Conservation (phyloP, 2,329 filamentous ascomycete genomes). For the Neonectria coccinea region DNA sequence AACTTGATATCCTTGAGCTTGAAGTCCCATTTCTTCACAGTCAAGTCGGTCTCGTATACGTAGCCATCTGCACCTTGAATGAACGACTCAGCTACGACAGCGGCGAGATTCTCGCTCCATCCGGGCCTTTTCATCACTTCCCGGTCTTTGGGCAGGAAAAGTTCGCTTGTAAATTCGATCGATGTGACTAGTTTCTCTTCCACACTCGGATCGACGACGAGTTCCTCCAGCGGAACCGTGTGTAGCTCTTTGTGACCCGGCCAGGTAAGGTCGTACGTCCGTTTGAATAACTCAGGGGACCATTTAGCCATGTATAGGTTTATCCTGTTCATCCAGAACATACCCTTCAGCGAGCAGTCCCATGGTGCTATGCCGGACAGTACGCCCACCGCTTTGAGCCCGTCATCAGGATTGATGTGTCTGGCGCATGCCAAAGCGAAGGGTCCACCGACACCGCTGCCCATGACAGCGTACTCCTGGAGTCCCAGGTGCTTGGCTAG, state of each 20-base stretch:
- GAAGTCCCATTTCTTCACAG: conserved; percentile 21
- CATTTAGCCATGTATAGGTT: conserved; percentile 21
- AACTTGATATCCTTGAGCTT: conserved; percentile 19
- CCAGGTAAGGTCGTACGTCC: conserved; percentile 6
- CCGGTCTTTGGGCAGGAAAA: conserved; percentile 16
- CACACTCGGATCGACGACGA: background rate
- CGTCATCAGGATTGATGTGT: conserved; percentile 16
- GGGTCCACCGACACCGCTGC: conserved; percentile 27
- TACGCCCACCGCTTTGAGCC: conserved; percentile 21
- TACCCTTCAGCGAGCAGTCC: conserved; percentile 14
- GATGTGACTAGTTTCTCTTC: conserved; percentile 10
- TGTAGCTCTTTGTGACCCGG: conserved; percentile 7
- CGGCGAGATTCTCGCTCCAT: background rate
- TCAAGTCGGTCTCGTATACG: conserved; percentile 13
- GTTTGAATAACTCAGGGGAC: conserved; percentile 21
- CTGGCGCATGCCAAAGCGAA: conserved; percentile 29
- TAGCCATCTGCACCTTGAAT: conserved; percentile 25
- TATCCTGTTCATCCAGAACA: conserved; percentile 20
- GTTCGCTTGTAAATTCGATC: conserved; percentile 1
- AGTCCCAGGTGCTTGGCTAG: conserved; percentile 21
- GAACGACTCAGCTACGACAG: background rate
- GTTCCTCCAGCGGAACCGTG: conserved; percentile 14
- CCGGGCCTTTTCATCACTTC: conserved; percentile 19
- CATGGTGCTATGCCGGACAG: conserved; percentile 19
- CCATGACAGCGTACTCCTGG: conserved; percentile 19